Base-by-base conservation (phyloP, 176 grass and related monocot genomes). In the Bonia amplexicaulis region DNA sequence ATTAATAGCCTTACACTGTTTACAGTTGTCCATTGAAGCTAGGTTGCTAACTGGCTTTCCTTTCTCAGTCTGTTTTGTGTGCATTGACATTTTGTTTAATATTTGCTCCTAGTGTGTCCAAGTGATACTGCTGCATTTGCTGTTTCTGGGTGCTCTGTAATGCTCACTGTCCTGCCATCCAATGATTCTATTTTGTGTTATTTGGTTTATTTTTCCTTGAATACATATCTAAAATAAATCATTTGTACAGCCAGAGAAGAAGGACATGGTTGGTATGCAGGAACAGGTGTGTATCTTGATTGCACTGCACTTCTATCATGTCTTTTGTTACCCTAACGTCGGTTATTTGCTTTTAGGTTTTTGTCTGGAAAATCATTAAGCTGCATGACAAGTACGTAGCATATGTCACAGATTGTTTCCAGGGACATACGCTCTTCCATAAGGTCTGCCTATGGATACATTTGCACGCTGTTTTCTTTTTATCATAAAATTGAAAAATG, bases 381-480 rank as follows among this genome's bases (percentile, higher is more conserved):
- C 86, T 99, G 63, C 97, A 99, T 91, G 97, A 99, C 54, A 99
- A 99, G 82, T 99, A 96, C 46, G 84, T 96, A 59, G 88, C 90
- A 44, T 96, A 99, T 54, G 93, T 99, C 44, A 90, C 86, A 55
- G 88, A 99, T 48, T 99, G 97, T 88, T 99, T 99, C 62, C 97
- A 94, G 81, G 91, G 93, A 58, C 97, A 99, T 81, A 93, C 91
- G 52, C 91, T 99, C 66, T 99, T 99, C 73, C 97, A 99, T 61
- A 99, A 99, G 97, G 97, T 96, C 45, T 85, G 55, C 35, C 19
- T 57, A 35, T 53, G 33, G 9, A 83, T 75, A 29, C 73, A 19
- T 12, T 57, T 1, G 7, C 66, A 46, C 73, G 15, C 78, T 23
- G 35, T 71, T 72, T 26, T 44, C 16, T 62, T 69, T 47, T 78